phyloP scores from a whole-genome alignment of 1,139 yeast species.

The Chernovozyma aurita region DNA sequence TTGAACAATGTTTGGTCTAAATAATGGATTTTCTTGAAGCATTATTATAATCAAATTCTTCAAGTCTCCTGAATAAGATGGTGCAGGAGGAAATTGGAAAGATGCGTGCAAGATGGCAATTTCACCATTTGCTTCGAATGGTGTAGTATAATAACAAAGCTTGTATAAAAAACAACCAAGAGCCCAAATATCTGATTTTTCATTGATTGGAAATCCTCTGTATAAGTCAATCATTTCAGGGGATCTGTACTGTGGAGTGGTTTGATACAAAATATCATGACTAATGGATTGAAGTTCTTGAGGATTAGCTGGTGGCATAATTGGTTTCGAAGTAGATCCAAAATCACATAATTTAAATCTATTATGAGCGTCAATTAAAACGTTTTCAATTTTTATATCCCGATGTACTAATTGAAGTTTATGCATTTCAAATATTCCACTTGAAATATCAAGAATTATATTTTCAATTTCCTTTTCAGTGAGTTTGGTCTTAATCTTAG shows the following conservation, averaged over 20 bases:
- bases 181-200: conserved; percentile 82
- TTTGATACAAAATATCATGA: conserved; percentile 67
- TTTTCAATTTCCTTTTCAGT: conserved; percentile 58
- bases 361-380: conserved; percentile 52
- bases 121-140: conserved; percentile 74
- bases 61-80: conserved; percentile 56
- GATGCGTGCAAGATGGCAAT: conserved; percentile 66
- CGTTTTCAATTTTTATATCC: conserved; percentile 78
- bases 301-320: conserved; percentile 61
- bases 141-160: conserved; percentile 75
- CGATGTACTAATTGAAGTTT: conserved; percentile 59
- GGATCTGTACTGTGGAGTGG: conserved; percentile 78
- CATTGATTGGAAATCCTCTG: conserved; percentile 64
- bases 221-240: conserved; percentile 81
- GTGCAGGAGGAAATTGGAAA: conserved; percentile 54
- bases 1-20: conserved; percentile 86
- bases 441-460: conserved; percentile 62
- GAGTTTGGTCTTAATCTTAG: conserved; percentile 59
- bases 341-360: conserved; percentile 71
- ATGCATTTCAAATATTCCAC: conserved; percentile 75
- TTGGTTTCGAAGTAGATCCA: conserved; percentile 63
- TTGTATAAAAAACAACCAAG: conserved; percentile 74
- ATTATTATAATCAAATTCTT: conserved; percentile 74
- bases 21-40: conserved; percentile 73
- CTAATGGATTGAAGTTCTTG: conserved; percentile 58